These are phyloP conservation scores for Solanum chacoense DNA, from an alignment of 305 asterid genomes.

Conservation along the genomic window DNA sequence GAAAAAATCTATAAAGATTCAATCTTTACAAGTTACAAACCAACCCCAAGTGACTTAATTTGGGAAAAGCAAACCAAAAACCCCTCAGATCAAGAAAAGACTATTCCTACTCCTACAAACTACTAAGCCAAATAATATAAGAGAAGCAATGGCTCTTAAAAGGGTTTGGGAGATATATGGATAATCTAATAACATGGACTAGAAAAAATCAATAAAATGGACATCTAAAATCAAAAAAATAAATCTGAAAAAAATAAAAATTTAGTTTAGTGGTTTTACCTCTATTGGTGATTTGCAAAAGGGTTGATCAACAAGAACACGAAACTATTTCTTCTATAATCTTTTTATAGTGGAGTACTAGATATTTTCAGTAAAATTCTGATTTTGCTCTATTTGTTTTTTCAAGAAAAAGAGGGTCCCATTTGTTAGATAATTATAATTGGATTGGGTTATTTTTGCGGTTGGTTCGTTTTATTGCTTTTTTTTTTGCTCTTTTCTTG, in stretches of 20 bases:
- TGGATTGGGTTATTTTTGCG: not conserved
- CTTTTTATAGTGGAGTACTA: not conserved
- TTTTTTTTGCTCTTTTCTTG: not conserved
- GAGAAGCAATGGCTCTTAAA: slow-evolving; percentile 11
- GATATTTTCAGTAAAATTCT: not conserved
- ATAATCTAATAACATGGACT: slow-evolving; percentile 30
- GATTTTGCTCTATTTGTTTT: not conserved
- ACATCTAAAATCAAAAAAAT: not conserved
- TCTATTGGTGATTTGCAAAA: slow-evolving; percentile 10
- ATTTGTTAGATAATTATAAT: not conserved
- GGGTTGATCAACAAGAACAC: not conserved
- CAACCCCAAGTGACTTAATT: not conserved
- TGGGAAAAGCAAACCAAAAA: slow-evolving; percentile 1
- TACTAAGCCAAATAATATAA: not conserved
- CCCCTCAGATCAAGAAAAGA: slow-evolving; percentile 7
- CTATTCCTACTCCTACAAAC: not conserved
- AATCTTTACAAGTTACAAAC: not conserved
- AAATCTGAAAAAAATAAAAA: not conserved
- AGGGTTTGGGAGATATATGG: slow-evolving; percentile 13
- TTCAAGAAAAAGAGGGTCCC: not conserved
- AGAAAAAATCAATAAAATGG: slow-evolving; percentile 15
- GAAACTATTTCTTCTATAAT: not conserved
- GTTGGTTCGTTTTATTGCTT: not conserved
- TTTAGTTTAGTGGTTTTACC: slow-evolving; percentile 2
- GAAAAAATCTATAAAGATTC: not conserved